Evolutionary conservation across 768 basidiomycete genomes (phyloP), one percentile per base, ranked within the genome.

Genomic region (Amanita rubescens): DNA sequence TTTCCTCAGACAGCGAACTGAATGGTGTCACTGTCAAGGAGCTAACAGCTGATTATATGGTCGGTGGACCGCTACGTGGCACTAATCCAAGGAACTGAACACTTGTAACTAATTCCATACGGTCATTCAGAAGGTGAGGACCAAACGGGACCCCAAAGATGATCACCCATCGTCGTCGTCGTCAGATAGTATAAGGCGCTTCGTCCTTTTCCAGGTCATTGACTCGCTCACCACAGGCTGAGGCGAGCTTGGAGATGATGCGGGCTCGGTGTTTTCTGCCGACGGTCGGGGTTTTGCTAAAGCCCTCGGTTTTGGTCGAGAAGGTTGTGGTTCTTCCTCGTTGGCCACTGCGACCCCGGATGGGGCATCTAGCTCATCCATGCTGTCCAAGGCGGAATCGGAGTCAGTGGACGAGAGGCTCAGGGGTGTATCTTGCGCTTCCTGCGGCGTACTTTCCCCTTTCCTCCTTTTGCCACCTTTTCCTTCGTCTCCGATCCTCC

Each of bases 271-370:
- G 8, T 17, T 45, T 30, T 43, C 33, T 35, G 30, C 34, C 30
- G 46, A 41, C 33, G 12, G 20, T 37, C 47, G 57, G 22, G 11
- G 55, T 54, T 57, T 57, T 6, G 34, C 46, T 34, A 61, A 55
- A n/a, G 67, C 62, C 55, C 70, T 72, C 45, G 73, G 75, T 46
- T 70, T 69, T 30, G 78, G 62, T 20, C 75, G 74, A 3, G 76
- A 75, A 49, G 38, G 47, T 39, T 10, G 35, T 19, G 15, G 44
- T 17, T 32, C 38, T 49, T 19, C 49, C 25, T 53, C 43, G 14
- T 48, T 44, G 45, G 58, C 10, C 24, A 25, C 34, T 51, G 17
- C 54, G 35, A 48, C 32, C 38, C 14, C 37, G 27, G 39, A 20
- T 20, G 49, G 47, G 45, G 33, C 50, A 38, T 54, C 50, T 35